A percentile compares a stretch with the other conserved stretches of the same genome.
phyloP scores from a whole-genome alignment of 169 alveolate genomes.

The Pseudocohnilembus persalinus region DNA sequence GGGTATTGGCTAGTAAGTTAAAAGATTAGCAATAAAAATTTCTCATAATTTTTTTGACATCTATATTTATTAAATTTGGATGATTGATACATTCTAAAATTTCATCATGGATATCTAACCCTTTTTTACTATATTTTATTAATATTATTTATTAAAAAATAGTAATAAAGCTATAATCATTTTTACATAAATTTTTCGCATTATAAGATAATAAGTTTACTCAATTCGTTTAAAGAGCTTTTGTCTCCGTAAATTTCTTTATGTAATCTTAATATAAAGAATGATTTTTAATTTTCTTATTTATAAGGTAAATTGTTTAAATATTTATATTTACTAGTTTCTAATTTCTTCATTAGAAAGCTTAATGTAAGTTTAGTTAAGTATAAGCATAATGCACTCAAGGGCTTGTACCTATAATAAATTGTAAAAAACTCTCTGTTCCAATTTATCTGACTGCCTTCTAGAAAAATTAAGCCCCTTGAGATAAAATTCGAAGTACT shows the following conservation, averaged over 20 bases:
- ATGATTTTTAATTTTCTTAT: no score
- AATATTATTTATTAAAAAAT: constrained; percentile 20
- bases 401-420: neutral
- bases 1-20: constrained; percentile 52
- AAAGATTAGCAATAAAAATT: constrained; percentile 59
- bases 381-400: neutral
- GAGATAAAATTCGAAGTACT: no score
- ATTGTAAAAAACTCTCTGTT: neutral
- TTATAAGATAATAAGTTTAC: constrained; percentile 46
- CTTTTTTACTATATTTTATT: constrained; percentile 53
- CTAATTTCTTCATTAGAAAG: constrained; percentile 50
- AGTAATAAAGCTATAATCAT: no score
- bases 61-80: constrained; percentile 6
- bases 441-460: neutral
- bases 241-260: constrained; percentile 41
- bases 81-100: constrained; percentile 9
- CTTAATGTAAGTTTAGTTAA: neutral
- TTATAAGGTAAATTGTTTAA: constrained; percentile 9
- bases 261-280: constrained; percentile 5
- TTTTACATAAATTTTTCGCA: neutral
- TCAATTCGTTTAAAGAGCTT: constrained; percentile 62
- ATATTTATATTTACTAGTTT: constrained; percentile 27
- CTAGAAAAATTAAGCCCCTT: no score
- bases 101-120: constrained; percentile 52
- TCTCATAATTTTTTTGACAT: constrained; percentile 37